Evolutionary conservation across 306 rosid species (phyloP).

Genomic region (Betula pendula): DNA sequence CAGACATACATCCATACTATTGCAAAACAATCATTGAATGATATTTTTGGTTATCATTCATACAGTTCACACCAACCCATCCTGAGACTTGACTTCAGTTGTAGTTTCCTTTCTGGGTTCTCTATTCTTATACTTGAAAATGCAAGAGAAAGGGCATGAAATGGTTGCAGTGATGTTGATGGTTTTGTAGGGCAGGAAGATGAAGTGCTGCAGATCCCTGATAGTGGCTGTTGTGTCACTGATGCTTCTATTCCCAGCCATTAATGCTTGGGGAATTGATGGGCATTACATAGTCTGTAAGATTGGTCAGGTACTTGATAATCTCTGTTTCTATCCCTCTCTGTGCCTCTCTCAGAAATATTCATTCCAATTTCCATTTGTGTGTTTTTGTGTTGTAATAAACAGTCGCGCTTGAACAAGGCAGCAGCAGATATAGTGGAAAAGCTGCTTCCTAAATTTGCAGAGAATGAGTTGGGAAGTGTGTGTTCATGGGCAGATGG

Average conservation of each 20-base stretch:
- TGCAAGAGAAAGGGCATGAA: not conserved
- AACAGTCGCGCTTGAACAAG: constrained; percentile 53
- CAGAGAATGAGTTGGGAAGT: constrained; percentile 52
- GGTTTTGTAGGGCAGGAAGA: constrained; percentile 21
- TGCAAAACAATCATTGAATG: not conserved
- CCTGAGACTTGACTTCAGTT: no score
- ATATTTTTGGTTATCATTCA: constrained; percentile 7
- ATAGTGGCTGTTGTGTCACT: constrained; percentile 26
- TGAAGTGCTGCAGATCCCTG: constrained; percentile 30
- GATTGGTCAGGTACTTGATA: constrained; percentile 64
- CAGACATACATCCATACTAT: not conserved
- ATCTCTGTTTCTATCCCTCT: not conserved
- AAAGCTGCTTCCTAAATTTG: constrained; percentile 57
- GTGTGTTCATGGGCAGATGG: constrained; percentile 79
- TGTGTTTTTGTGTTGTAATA: not conserved
- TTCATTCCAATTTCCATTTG: not conserved
- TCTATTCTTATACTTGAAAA: not conserved
- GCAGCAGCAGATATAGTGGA: constrained; percentile 62
- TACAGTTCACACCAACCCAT: constrained; percentile 13
- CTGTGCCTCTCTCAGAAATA: not conserved
- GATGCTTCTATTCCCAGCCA: constrained; percentile 46
- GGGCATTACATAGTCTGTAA: constrained; percentile 67
- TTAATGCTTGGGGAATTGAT: constrained; percentile 68
- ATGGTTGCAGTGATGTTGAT: not conserved
- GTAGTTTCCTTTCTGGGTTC: constrained; percentile 5